Percentiles rank a stretch among this genome's conserved stretches.
These are phyloP conservation scores for Fusarium sambucinum DNA, from an alignment of 2,329 filamentous ascomycete species.

Conservation along the genomic window DNA sequence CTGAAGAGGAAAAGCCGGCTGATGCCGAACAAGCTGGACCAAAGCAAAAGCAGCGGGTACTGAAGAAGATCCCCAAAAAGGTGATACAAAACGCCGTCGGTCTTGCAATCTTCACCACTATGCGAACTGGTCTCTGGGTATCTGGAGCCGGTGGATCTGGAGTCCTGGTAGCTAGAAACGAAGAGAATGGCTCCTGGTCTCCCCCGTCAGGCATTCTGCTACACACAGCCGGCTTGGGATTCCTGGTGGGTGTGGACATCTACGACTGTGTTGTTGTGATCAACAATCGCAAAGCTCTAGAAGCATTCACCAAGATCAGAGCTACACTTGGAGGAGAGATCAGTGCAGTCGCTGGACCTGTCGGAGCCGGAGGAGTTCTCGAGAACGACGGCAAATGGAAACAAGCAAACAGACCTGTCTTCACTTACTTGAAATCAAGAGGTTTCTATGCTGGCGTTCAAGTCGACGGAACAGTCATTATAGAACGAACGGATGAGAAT, in stretches of 20 bases:
- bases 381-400: conserved; percentile 66
- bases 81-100: conserved; percentile 75
- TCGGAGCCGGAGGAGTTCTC: conserved; percentile 77
- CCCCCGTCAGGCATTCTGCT: conserved; percentile 84
- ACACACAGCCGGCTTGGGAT: conserved; percentile 82
- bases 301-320: conserved; percentile 79
- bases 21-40: conserved; percentile 47
- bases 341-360: conserved; percentile 76
- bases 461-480: conserved; percentile 86
- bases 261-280: conserved; percentile 91
- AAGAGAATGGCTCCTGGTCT: conserved; percentile 77
- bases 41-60: conserved; percentile 59
- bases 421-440: conserved; percentile 83
- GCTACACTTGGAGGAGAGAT: conserved; percentile 83
- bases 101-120: conserved; percentile 77
- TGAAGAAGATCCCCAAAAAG: conserved; percentile 66
- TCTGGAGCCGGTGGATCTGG: conserved; percentile 76
- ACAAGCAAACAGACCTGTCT: conserved; percentile 65
- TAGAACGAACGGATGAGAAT: conserved; percentile 86
- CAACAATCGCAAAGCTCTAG: conserved; percentile 79
- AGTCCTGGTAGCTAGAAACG: conserved; percentile 68
- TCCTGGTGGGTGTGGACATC: conserved; percentile 84
- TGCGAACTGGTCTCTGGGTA: conserved; percentile 74
- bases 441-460: conserved; percentile 89
- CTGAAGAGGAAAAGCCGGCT: conserved; percentile 50